Base-by-base conservation (phyloP, 2,329 filamentous ascomycete species). In the Juglanconis oblonga region DNA sequence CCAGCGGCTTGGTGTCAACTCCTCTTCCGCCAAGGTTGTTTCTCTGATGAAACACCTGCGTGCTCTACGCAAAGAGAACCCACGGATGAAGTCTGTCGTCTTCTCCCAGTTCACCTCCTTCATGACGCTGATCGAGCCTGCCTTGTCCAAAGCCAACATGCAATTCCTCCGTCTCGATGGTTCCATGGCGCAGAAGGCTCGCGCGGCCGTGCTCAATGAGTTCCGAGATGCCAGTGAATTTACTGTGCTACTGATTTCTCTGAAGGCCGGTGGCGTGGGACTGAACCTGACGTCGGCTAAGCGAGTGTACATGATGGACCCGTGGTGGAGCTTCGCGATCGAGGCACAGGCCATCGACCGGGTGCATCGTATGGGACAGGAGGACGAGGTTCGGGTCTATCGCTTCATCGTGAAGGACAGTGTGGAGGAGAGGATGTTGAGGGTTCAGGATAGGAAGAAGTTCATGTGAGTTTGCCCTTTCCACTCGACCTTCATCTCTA, bases 61-160 rank as follows among this genome's bases (percentile, higher is more conserved):
- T 47, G 77, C 79, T 1, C 76, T 96, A 7, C 86, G 89, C 9
- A 82, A 79, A 58, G 81, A 85, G 53, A 79, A 89, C n/a, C 84
- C 87, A 0, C 79, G 74, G 5, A 89, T 88, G 52, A 98, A 97
- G 75, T 92, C 90, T 1, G 93, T 98, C 29, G 88, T 99, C 36
- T 99, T 99, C 76, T 95, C 90, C 59, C 95, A 99, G 74, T 99
- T 99, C 73, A 99, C 95, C 0, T 96, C 93, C 0, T 99, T 98
- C 73, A 85, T 99, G 66, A 88, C 92, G 64, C 85, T 99, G 11
- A 96, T 99, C 64, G 89, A 92, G 65, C 90, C 92, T 0, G 91
- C 92, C 0, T 83, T 99, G 3, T 72, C 78, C 1, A 83, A 86
- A 47, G 86, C 87, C 13, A 87, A 89, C 44, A 90, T 99, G 69